These are phyloP conservation scores for Candida qinlingensis DNA, from an alignment of 805 yeast genomes.

Conservation along the genomic window DNA sequence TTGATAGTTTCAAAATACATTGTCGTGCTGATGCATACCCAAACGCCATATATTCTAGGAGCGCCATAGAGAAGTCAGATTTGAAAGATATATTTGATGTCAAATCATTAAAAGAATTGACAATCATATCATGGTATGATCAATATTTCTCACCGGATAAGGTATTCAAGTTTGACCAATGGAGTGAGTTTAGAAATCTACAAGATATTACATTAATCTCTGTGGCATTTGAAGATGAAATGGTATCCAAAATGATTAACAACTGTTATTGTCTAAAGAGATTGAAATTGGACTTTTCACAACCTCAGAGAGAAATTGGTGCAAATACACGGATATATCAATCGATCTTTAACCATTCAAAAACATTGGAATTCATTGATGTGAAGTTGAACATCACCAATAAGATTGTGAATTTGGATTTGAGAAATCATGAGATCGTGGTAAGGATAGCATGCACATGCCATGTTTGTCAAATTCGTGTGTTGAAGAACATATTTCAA, in stretches of 20 bases:
- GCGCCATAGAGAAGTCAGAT: conserved; percentile 12
- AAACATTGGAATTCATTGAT: conserved; percentile 34
- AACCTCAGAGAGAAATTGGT: conserved; percentile 29
- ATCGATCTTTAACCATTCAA: conserved; percentile 29
- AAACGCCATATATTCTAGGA: conserved; percentile 22
- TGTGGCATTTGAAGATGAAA: conserved; percentile 27
- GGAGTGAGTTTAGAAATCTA: conserved; percentile 30
- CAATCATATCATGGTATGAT: conserved; percentile 40
- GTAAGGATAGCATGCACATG: conserved; percentile 19
- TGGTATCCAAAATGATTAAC: conserved; percentile 28
- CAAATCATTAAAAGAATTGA: conserved; percentile 29
- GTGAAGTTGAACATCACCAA: conserved; percentile 25
- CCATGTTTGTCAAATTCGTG: conserved; percentile 15
- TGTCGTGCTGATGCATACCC: conserved; percentile 37
- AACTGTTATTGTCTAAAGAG: conserved; percentile 29
- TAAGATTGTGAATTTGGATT: conserved; percentile 17
- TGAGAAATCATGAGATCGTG: conserved; percentile 11
- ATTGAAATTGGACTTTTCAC: conserved; percentile 35
- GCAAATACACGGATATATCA: conserved; percentile 29
- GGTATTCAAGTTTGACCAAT: conserved; percentile 31
- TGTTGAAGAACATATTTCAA: conserved; percentile 28
- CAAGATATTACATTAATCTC: conserved; percentile 38
- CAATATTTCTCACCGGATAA: conserved; percentile 26
- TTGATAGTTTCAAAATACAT: conserved; percentile 34
- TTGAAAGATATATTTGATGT: conserved; percentile 34